These are phyloP conservation scores for Fusarium annulatum DNA, from an alignment of 2,329 filamentous ascomycete genomes.

Conservation along the genomic window DNA sequence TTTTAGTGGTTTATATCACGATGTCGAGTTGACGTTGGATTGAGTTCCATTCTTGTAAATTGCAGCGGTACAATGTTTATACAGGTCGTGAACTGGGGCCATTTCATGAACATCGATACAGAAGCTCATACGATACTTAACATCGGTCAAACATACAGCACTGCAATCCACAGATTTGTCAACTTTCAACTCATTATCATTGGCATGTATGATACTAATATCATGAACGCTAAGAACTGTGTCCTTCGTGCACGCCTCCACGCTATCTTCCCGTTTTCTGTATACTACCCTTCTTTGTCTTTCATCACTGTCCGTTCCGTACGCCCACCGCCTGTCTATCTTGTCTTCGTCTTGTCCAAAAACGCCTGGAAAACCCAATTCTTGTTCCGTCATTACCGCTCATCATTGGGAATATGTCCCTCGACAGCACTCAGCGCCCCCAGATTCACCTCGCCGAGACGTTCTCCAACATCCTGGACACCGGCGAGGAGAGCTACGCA, in stretches of 20 bases:
- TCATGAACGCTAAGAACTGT: slow-evolving; percentile 18
- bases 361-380: slow-evolving; percentile 40
- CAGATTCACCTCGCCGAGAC: slow-evolving; percentile 65
- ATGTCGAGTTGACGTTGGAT: background rate
- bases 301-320: slow-evolving; percentile 17
- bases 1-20: background rate
- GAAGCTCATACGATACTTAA: background rate
- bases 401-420: slow-evolving; percentile 59
- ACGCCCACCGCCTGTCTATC: slow-evolving; percentile 40
- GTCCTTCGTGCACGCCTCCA: background rate
- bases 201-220: slow-evolving; percentile 15
- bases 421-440: slow-evolving; percentile 65
- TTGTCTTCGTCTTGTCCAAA: slow-evolving; percentile 34
- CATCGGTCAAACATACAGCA: background rate
- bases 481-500: slow-evolving; percentile 67
- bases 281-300: slow-evolving; percentile 11
- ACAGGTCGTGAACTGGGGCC: background rate
- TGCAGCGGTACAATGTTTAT: background rate
- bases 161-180: background rate
- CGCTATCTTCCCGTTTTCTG: slow-evolving; percentile 18
- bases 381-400: slow-evolving; percentile 31
- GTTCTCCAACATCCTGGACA: slow-evolving; percentile 53
- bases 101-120: background rate
- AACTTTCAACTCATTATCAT: slow-evolving; percentile 21
- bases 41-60: background rate